Evolutionary conservation across 768 basidiomycete genomes (phyloP).

Genomic region (Tylopilus sp.): DNA sequence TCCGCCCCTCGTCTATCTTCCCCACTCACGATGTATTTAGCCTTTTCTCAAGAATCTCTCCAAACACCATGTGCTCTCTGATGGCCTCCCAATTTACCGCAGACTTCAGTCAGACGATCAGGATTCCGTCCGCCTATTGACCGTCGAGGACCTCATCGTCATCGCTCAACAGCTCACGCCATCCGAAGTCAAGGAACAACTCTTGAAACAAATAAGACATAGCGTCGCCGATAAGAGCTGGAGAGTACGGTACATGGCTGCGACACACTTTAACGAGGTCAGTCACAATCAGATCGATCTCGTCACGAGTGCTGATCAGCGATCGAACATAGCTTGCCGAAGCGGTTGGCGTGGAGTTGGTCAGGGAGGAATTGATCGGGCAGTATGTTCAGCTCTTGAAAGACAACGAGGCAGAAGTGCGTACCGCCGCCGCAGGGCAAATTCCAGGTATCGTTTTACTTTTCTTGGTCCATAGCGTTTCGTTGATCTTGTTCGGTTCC

Average conservation of each 20-base stretch:
- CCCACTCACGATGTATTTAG: slow-evolving; percentile 38
- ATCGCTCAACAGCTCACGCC: slow-evolving; percentile 83
- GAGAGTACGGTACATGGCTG: slow-evolving; percentile 98
- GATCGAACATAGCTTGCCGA: slow-evolving; percentile 67
- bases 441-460: slow-evolving; percentile 71
- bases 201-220: slow-evolving; percentile 83
- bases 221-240: slow-evolving; percentile 95
- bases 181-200: slow-evolving; percentile 86
- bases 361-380: slow-evolving; percentile 89
- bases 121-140: slow-evolving; percentile 93
- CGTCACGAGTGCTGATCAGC: background rate
- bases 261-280: slow-evolving; percentile 94
- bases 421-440: slow-evolving; percentile 93
- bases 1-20: background rate
- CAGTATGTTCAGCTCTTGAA: slow-evolving; percentile 93
- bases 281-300: slow-evolving; percentile 9
- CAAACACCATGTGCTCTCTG: slow-evolving; percentile 76
- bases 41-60: slow-evolving; percentile 76
- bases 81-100: slow-evolving; percentile 89
- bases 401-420: slow-evolving; percentile 98
- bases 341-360: slow-evolving; percentile 84
- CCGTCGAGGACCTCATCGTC: slow-evolving; percentile 92
- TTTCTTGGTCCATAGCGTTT: background rate
- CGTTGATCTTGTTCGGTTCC: slow-evolving; percentile 8
- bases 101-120: slow-evolving; percentile 95